Evolutionary conservation across 352 stramenopile species (phyloP).

Genomic region (Phytopythium cucurbitacearum): DNA sequence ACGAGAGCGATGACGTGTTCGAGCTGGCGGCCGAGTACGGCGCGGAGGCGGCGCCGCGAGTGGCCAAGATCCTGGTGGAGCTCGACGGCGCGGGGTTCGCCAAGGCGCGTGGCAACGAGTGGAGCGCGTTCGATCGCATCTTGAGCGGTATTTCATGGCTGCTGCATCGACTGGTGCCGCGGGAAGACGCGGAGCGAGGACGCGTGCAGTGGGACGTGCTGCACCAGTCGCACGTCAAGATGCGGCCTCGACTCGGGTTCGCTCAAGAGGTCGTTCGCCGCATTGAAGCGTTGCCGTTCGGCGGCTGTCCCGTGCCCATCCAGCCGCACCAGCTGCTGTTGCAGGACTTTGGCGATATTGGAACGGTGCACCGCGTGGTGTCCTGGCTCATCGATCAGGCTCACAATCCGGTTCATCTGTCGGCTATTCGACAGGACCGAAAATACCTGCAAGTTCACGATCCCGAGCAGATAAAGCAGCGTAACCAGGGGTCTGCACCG

Average conservation of each 20-base stretch:
- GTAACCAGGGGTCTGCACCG: slow-evolving; percentile 5
- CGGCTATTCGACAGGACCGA: slow-evolving; percentile 23
- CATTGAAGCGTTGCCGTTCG: slow-evolving; percentile 31
- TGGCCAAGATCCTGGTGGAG: slow-evolving; percentile 23
- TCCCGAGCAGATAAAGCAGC: background rate
- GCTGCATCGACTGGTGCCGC: slow-evolving; percentile 48
- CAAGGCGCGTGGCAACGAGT: slow-evolving; percentile 36
- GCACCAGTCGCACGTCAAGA: slow-evolving; percentile 57
- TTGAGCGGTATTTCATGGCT: slow-evolving; percentile 55
- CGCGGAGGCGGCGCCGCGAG: slow-evolving; percentile 20
- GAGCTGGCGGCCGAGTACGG: slow-evolving; percentile 32
- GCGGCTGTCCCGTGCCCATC: slow-evolving; percentile 23
- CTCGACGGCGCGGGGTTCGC: slow-evolving; percentile 37
- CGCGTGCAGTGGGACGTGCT: slow-evolving; percentile 67
- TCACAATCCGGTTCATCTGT: slow-evolving; percentile 25
- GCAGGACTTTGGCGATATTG: slow-evolving; percentile 75
- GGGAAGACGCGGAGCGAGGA: slow-evolving; percentile 31
- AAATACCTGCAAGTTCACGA: slow-evolving; percentile 26
- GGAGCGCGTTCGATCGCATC: slow-evolving; percentile 61
- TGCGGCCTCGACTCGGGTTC: slow-evolving; percentile 65
- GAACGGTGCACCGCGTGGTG: slow-evolving; percentile 44
- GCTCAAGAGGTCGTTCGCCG: slow-evolving; percentile 50
- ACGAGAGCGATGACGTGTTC: slow-evolving; percentile 11
- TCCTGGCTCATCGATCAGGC: slow-evolving; percentile 48
- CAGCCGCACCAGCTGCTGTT: slow-evolving; percentile 73